Conservation (phyloP, 257 asterid genomes). For the Fraxinus americana region DNA sequence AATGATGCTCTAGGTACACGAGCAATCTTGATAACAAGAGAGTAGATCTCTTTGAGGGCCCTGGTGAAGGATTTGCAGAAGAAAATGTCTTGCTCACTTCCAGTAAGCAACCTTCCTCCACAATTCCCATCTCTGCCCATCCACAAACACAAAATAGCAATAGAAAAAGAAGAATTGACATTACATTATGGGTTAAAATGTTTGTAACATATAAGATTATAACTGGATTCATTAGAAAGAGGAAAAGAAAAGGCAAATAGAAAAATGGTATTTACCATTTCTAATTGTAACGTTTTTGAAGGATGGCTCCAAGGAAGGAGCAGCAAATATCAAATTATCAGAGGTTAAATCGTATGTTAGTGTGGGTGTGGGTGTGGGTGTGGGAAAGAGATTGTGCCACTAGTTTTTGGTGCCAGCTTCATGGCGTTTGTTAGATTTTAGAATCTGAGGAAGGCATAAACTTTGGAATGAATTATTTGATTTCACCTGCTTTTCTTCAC, state of each 20-base stretch:
- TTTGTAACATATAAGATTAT: not conserved
- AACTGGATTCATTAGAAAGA: not conserved
- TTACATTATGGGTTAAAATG: not conserved
- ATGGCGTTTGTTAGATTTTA: constrained; percentile 9
- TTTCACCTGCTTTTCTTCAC: not conserved
- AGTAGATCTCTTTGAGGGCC: constrained; percentile 93
- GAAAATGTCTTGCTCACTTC: constrained; percentile 94
- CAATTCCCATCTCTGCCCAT: not conserved
- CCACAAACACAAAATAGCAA: not conserved
- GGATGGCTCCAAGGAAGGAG: constrained; percentile 10
- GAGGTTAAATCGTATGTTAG: not conserved
- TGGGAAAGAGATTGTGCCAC: not conserved
- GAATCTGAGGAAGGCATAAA: constrained; percentile 6
- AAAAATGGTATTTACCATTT: constrained; percentile 13
- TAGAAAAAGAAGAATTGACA: not conserved
- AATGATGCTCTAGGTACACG: constrained; percentile 64
- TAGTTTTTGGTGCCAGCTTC: not conserved
- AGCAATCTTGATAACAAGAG: constrained; percentile 86
- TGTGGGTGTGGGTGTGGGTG: not conserved
- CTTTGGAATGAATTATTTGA: not conserved
- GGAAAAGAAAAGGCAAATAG: not conserved
- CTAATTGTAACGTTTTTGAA: not conserved
- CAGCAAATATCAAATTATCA: constrained; percentile 8
- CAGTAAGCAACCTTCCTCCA: constrained; percentile 47
- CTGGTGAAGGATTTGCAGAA: constrained; percentile 88